Evolutionary conservation across 2,329 filamentous ascomycete species (phyloP), one percentile per base, ranked within the genome.

Genomic region (Trichoderma aggressivum): DNA sequence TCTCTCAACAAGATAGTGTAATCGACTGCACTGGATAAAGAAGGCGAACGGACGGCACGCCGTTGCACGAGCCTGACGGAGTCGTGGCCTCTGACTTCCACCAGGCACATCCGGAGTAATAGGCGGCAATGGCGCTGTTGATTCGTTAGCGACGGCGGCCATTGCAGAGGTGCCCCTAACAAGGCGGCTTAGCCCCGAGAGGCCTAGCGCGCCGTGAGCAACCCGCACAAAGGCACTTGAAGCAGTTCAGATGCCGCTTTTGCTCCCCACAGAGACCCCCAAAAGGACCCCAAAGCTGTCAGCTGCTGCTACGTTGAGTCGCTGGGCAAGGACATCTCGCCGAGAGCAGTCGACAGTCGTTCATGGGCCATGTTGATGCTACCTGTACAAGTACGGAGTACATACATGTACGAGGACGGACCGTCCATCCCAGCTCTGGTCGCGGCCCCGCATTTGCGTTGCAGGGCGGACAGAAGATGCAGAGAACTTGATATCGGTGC

Each of bases 271-370:
- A 69, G 39, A 61, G 55, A 56, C 32, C 63, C 63, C 63, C 63
- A n/a, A 66, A 56, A 66, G 28, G 36, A 18, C 30, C 67, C 58
- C 32, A 21, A 58, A 26, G 18, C 47, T 63, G 58, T 70, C 67
- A 70, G 60, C 60, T 64, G 68, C 60, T 70, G 68, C 68, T 65
- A 70, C 68, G 60, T 64, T 65, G 50, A 70, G 60, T 64, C 66
- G 62, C 58, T 70, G 32, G 43, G 5, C 12, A 58, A 64, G 28
- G 24, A 12, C 47, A 70, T 62, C 26, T 58, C 63, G 62, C 63
- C 63, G 63, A 62, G 70, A 43, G 39, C 39, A 43, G 39, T 43
- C 39, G 39, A 53, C 47, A 53, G 50, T 47, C 64, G 68, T 56
- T 56, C 56, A 59, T 59, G 56, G 43, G 30, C 43, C 59, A 36